phyloP scores from a whole-genome alignment of 2,329 filamentous ascomycete species.

The Daldinia sp. region DNA sequence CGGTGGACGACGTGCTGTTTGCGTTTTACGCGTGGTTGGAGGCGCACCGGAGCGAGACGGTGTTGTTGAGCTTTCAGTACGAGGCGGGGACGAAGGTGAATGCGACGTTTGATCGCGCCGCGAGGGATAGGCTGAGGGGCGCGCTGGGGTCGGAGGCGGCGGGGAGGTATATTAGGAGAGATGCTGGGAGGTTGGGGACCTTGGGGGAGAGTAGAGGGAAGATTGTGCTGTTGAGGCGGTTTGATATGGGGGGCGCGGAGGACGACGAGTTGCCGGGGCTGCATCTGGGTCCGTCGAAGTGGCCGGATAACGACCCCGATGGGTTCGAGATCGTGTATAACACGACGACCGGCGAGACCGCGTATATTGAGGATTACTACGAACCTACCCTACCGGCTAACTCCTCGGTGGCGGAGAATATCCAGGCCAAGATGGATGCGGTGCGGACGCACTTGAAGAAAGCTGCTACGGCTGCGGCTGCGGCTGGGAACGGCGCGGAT shows the following conservation, averaged over 20 bases:
- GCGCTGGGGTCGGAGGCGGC: not conserved
- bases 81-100: not conserved
- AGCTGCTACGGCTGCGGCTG: constrained; percentile 49
- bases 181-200: constrained; percentile 14
- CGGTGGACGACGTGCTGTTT: not conserved
- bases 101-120: not conserved
- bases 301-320: not conserved
- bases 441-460: not conserved
- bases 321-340: not conserved
- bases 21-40: not conserved
- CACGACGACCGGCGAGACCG: not conserved
- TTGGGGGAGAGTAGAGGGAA: constrained; percentile 39
- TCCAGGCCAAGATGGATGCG: not conserved
- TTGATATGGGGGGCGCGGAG: constrained; percentile 51
- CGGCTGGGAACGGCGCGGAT: constrained; percentile 45
- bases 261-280: constrained; percentile 3
- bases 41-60: not conserved
- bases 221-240: constrained; percentile 55
- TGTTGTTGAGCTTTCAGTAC: not conserved
- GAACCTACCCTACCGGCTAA: not conserved
- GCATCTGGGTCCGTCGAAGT: not conserved
- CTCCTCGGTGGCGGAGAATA: not conserved
- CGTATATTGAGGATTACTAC: not conserved
- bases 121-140: not conserved
- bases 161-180: not conserved